These are phyloP conservation scores for Phytophthora rubi DNA, from an alignment of 352 stramenopile genomes.

Conservation along the genomic window DNA sequence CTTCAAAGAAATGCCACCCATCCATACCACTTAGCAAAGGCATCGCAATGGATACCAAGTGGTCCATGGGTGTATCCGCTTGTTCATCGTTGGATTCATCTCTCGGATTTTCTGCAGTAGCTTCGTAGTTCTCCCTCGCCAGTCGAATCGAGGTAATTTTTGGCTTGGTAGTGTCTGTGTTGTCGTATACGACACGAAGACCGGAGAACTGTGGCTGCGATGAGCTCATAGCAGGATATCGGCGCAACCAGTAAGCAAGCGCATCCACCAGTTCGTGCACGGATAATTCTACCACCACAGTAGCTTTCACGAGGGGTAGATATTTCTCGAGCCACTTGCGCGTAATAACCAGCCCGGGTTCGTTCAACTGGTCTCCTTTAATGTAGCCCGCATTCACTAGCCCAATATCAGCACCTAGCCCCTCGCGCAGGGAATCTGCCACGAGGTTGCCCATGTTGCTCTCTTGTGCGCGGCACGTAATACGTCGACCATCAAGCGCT, in stretches of 20 bases:
- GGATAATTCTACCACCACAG: slow-evolving; percentile 62
- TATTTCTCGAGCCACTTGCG: slow-evolving; percentile 69
- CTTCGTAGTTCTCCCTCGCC: slow-evolving; percentile 21
- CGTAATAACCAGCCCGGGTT: slow-evolving; percentile 58
- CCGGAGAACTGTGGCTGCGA: slow-evolving; percentile 82
- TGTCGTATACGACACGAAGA: slow-evolving; percentile 47
- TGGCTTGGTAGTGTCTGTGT: slow-evolving; percentile 12
- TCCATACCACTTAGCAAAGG: slow-evolving; percentile 33
- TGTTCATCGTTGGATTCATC: slow-evolving; percentile 8
- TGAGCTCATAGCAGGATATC: slow-evolving; percentile 65
- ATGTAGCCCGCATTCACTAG: slow-evolving; percentile 87
- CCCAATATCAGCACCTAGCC: slow-evolving; percentile 60
- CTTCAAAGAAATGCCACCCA: slow-evolving; percentile 45
- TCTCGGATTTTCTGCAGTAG: neutral
- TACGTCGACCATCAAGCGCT: slow-evolving; percentile 69
- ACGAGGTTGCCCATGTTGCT: slow-evolving; percentile 82
- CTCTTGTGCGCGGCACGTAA: slow-evolving; percentile 66
- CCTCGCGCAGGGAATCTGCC: slow-evolving; percentile 68
- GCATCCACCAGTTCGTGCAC: slow-evolving; percentile 51
- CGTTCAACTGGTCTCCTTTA: slow-evolving; percentile 71
- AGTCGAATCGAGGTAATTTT: slow-evolving; percentile 50
- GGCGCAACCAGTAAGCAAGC: slow-evolving; percentile 69
- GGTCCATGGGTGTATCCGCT: slow-evolving; percentile 13
- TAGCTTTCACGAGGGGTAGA: slow-evolving; percentile 65
- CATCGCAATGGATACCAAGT: slow-evolving; percentile 39